Evolutionary conservation across 1,139 yeast species (phyloP).

Genomic region (Suzukiozyma palmioleophila): DNA sequence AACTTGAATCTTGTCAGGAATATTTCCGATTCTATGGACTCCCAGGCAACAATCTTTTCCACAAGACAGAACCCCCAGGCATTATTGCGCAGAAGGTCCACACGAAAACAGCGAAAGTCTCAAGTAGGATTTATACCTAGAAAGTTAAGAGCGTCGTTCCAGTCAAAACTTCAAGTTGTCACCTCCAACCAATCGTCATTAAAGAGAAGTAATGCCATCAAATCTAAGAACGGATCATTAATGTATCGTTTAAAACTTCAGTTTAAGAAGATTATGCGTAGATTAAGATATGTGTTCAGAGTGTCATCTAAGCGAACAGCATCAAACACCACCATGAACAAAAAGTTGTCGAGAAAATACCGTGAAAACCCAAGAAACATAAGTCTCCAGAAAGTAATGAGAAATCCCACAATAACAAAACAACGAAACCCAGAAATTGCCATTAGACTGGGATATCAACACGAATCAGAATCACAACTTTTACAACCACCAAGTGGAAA

Average conservation of each 20-base stretch:
- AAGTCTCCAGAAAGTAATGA: conserved; percentile 8
- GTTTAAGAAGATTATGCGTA: conserved; percentile 20
- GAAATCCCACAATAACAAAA: not conserved
- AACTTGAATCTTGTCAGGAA: conserved; percentile 13
- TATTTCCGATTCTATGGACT: conserved; percentile 38
- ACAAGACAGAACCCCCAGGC: conserved; percentile 21
- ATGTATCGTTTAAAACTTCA: conserved; percentile 27
- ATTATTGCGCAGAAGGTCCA: too few species aligned
- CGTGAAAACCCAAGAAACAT: conserved; percentile 16
- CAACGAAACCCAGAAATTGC: not conserved
- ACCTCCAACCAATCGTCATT: conserved; percentile 11
- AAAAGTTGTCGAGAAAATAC: conserved; percentile 14
- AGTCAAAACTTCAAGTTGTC: not conserved
- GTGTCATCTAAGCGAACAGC: conserved; percentile 28
- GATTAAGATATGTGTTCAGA: conserved; percentile 22
- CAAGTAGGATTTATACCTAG: not conserved
- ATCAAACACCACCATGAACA: conserved; percentile 8
- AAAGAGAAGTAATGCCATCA: conserved; percentile 32
- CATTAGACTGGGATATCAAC: not conserved
- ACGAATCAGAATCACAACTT: not conserved
- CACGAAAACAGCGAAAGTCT: conserved; percentile 7
- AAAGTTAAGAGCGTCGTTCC: conserved; percentile 4
- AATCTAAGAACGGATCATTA: conserved; percentile 28
- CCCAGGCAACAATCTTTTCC: conserved; percentile 45
- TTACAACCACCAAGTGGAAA: conserved; percentile 6